Conservation (phyloP, 2,329 filamentous ascomycete species). For the Xylariaceae sp. region DNA sequence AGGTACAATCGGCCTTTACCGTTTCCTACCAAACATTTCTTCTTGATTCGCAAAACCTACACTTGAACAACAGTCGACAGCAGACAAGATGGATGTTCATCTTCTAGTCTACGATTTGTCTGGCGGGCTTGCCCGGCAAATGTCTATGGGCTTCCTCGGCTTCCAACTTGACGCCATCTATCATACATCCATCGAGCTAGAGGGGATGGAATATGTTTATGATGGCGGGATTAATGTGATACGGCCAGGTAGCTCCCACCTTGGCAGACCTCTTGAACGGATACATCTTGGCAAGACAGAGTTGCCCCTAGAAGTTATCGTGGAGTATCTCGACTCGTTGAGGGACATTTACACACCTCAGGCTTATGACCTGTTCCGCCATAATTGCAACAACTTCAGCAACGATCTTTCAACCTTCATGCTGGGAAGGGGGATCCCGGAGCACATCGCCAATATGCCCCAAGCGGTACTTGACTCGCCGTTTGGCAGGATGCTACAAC, state of each 20-base stretch:
- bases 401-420: constrained; percentile 92
- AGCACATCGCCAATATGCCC: constrained; percentile 84
- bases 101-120: constrained; percentile 83
- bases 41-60: too few species aligned
- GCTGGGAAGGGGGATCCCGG: constrained; percentile 85
- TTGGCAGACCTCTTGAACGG: constrained; percentile 81
- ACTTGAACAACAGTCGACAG: too few species aligned
- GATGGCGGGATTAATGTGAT: constrained; percentile 87
- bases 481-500: constrained; percentile 85
- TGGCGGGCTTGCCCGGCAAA: constrained; percentile 60
- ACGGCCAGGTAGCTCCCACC: constrained; percentile 80
- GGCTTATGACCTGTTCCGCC: constrained; percentile 86
- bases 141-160: constrained; percentile 60
- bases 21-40: too few species aligned
- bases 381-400: constrained; percentile 98
- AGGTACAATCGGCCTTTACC: too few species aligned
- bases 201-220: constrained; percentile 87
- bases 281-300: constrained; percentile 78
- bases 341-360: constrained; percentile 80
- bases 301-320: constrained; percentile 79
- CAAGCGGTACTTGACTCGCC: constrained; percentile 84
- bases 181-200: constrained; percentile 88
- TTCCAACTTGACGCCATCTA: constrained; percentile 88
- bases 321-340: constrained; percentile 87
- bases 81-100: constrained; percentile 75